Base-by-base conservation (phyloP, 1,284 basidiomycete species). In the Erythrobasidium hasegawianum region DNA sequence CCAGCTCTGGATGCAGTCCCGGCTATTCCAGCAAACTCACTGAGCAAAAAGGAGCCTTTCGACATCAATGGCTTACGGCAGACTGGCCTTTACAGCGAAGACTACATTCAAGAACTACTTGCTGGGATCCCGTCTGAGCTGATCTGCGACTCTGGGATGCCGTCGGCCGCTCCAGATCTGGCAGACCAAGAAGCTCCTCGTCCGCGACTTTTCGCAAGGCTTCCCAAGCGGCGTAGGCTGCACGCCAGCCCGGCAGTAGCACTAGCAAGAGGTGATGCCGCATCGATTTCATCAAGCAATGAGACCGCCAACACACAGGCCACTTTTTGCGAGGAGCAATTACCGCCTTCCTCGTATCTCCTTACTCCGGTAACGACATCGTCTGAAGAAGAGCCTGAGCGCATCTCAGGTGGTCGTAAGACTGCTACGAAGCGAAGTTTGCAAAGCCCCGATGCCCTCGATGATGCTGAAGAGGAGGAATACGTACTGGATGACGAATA, bases 41-140 rank as follows among this genome's bases (percentile, higher is more conserved):
- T 47, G 4, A 47, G 43, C 43, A 47, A 24, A 24, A 47, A 47
- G 43, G 43, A 47, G 43, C 43, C 43, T 7, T 47, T 47, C 43
- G 43, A 47, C 43, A 47, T 47, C 43, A 47, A 47, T 47, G 43
- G 43, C 7, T 24, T 47, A 16, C 43, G 43, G 8, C 43, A 47
- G 43, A 47, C 43, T n/a, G 43, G 43, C n/a, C 43, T 47, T 4
- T 47, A 47, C 43, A 47, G 43, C 43, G 43, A 47, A 47, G 43
- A 47, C 8, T 47, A 47, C 43, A 47, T 47, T 14, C 43, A 47
- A 47, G 43, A 47, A 47, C 43, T 47, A n/a, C 43, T 47, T 18
- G 43, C 43, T 47, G 43, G 43, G 5, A 47, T 47, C 8, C 43
- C 43, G 7, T 24, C 43, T n/a, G 43, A 47, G 43, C 43, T 47